These are phyloP conservation scores for Infundibulicybe gibba DNA, from an alignment of 768 basidiomycete genomes.

Conservation along the genomic window DNA sequence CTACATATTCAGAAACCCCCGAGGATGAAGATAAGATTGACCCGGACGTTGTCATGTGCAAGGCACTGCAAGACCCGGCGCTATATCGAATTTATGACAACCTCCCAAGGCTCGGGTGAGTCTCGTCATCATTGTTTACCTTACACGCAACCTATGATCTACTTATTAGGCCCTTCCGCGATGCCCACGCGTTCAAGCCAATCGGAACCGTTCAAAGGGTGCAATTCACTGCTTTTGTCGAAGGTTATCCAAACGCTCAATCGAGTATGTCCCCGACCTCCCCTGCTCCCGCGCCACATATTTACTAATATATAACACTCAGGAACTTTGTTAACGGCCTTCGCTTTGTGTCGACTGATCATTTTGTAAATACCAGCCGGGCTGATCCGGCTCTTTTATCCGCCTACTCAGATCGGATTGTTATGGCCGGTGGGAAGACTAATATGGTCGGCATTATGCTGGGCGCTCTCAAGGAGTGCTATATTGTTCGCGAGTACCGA, in stretches of 20 bases:
- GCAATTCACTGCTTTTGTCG: no score
- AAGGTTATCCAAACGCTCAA: no score
- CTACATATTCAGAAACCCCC: no score
- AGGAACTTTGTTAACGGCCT: not conserved
- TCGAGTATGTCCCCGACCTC: no score
- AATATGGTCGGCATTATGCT: constrained; percentile 4
- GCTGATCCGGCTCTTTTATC: not conserved
- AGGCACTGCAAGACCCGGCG: not conserved
- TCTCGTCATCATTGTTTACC: not conserved
- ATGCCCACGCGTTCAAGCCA: no score
- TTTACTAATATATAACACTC: no score
- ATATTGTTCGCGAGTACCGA: not conserved
- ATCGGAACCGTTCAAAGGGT: no score
- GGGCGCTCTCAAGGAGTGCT: constrained; percentile 3
- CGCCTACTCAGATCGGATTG: not conserved
- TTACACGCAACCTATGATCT: no score
- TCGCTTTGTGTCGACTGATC: not conserved
- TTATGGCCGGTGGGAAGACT: not conserved
- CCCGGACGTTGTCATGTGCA: not conserved
- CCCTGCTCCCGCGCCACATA: no score
- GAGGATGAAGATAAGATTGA: no score
- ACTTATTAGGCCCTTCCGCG: no score
- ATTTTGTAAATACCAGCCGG: not conserved
- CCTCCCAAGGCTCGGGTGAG: not conserved
- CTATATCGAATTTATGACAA: not conserved